Evolutionary conservation across 257 asterid species (phyloP).

Genomic region (Cordia subcordata): DNA sequence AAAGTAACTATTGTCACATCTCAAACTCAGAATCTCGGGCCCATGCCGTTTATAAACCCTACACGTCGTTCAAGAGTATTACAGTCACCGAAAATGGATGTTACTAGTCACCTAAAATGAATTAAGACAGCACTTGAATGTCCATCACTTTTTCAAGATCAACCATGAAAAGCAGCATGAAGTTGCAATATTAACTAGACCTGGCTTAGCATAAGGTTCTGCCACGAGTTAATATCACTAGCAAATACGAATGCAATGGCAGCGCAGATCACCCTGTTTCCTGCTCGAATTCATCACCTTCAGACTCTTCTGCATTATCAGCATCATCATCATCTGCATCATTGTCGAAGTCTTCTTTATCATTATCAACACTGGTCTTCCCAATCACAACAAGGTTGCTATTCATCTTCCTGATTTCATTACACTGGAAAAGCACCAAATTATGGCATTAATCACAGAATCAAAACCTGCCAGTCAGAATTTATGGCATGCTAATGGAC

Average conservation of each 20-base stretch:
- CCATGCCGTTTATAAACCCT: too few relatives aligned
- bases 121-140: too few relatives aligned
- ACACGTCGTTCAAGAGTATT: too few relatives aligned
- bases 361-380: conserved; percentile 58
- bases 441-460: background rate
- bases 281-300: conserved; percentile 94
- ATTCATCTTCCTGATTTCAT: conserved; percentile 70
- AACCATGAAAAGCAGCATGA: too few relatives aligned
- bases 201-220: background rate
- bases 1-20: too few relatives aligned
- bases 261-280: conserved; percentile 57
- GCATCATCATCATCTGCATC: conserved; percentile 91
- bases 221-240: background rate
- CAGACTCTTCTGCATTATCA: conserved; percentile 87
- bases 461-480: background rate
- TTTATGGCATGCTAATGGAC: background rate
- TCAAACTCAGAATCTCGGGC: too few relatives aligned
- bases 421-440: conserved; percentile 36
- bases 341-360: conserved; percentile 80
- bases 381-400: conserved; percentile 64
- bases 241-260: background rate
- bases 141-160: too few relatives aligned
- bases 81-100: too few relatives aligned
- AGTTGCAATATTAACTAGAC: background rate
- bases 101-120: too few relatives aligned